Conservation (phyloP, 495 filamentous ascomycete genomes). For the Penicillium atrosanguineum region DNA sequence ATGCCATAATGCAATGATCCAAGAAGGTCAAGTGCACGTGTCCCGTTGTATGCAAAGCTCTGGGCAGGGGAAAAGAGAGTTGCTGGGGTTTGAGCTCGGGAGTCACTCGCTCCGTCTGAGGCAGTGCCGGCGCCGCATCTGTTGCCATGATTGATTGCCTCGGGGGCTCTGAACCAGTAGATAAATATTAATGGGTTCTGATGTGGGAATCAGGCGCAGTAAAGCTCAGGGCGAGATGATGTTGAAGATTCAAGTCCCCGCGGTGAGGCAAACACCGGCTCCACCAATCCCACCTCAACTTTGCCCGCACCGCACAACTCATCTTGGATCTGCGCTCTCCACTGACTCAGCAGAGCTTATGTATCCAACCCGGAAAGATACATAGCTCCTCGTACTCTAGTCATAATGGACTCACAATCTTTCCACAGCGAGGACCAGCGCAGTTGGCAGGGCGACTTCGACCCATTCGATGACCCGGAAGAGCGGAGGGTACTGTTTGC, state of each 20-base stretch:
- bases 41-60: slow-evolving; percentile 71
- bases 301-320: slow-evolving; percentile 17
- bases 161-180: not conserved
- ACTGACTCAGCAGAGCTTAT: not conserved
- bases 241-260: slow-evolving; percentile 16
- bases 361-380: not conserved
- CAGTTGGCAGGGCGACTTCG: slow-evolving; percentile 58
- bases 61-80: slow-evolving; percentile 75
- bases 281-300: slow-evolving; percentile 19
- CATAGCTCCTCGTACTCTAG: not conserved
- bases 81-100: slow-evolving; percentile 52
- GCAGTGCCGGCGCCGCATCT: slow-evolving; percentile 3
- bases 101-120: slow-evolving; percentile 17
- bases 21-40: slow-evolving; percentile 74
- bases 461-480: slow-evolving; percentile 66
- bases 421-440: slow-evolving; percentile 22
- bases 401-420: slow-evolving; percentile 16
- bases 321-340: slow-evolving; percentile 1
- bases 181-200: not conserved
- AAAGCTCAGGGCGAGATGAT: not conserved
- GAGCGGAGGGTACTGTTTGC: slow-evolving; percentile 73
- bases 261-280: slow-evolving; percentile 15
- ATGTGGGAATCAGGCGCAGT: not conserved
- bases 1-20: slow-evolving; percentile 64
- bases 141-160: slow-evolving; percentile 10